phyloP scores from a whole-genome alignment of 768 basidiomycete species.

The Polyporus arcularius region DNA sequence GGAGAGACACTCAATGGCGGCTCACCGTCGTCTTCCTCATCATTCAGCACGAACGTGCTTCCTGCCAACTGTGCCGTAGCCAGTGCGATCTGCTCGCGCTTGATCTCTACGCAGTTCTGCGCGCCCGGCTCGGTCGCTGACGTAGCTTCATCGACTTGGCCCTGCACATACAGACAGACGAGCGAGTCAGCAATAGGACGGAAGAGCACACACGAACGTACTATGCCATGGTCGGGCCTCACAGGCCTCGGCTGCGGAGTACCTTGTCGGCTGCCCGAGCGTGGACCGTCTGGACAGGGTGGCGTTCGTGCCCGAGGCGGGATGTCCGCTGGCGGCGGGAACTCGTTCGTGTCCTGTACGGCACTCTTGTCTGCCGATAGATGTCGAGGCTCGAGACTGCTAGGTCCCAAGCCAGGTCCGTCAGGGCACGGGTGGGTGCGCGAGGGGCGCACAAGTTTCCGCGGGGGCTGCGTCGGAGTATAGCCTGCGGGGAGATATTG shows the following conservation, averaged over 20 bases:
- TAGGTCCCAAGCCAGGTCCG: no score
- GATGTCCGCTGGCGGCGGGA: not conserved
- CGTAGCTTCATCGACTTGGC: no score
- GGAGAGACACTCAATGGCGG: not conserved
- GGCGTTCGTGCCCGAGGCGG: constrained; percentile 4
- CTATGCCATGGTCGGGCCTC: not conserved
- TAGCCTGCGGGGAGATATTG: no score
- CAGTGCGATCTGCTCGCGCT: not conserved
- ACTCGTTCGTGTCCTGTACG: not conserved
- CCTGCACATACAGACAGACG: no score
- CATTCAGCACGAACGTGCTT: not conserved
- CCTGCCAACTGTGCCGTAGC: not conserved
- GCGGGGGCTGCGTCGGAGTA: no score
- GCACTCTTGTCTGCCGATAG: no score
- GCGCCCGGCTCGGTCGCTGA: no score
- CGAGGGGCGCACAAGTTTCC: no score
- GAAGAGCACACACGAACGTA: not conserved
- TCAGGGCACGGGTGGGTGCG: no score
- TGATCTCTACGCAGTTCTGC: not conserved
- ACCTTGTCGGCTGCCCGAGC: not conserved
- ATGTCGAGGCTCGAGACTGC: no score
- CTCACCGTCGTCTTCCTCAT: constrained; percentile 11
- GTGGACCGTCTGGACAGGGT: not conserved
- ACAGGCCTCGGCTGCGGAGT: constrained; percentile 1
- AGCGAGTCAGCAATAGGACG: not conserved